Evolutionary conservation across 176 grass and related monocot genomes (phyloP).

Genomic region (Musa schizocarpa): DNA sequence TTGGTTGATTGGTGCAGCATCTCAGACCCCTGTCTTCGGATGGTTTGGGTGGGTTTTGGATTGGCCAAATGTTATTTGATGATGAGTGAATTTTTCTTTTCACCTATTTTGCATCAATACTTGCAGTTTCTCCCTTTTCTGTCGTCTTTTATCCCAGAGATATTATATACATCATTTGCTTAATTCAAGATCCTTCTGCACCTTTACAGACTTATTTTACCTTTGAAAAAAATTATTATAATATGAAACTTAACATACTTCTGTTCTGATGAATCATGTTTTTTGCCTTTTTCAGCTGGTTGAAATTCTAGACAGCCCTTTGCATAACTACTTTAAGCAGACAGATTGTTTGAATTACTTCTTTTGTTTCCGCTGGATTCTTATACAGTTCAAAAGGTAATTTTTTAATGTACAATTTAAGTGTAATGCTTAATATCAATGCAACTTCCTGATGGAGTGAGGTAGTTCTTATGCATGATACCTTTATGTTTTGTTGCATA

Average conservation of each 20-base stretch:
- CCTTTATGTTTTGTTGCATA: no score
- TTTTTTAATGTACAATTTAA: not conserved
- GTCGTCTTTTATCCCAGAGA: no score
- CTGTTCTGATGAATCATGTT: not conserved
- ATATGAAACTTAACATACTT: not conserved
- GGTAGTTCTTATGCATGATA: no score
- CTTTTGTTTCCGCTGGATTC: constrained; percentile 99
- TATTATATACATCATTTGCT: no score
- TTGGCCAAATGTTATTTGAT: no score
- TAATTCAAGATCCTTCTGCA: not conserved
- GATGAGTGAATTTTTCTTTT: no score
- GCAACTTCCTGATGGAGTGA: not conserved
- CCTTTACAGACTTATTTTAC: not conserved
- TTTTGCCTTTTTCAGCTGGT: constrained; percentile 47
- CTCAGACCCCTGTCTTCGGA: no score
- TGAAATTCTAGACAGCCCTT: constrained; percentile 69
- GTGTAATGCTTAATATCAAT: not conserved
- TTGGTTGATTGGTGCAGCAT: no score
- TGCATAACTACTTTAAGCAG: constrained; percentile 87
- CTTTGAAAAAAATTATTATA: not conserved
- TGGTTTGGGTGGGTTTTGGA: no score
- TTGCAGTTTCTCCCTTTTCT: no score
- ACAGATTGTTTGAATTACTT: constrained; percentile 93
- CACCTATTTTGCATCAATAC: no score
- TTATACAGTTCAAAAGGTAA: constrained; percentile 99